These are phyloP conservation scores for Sphagnum magellanicum DNA, from an alignment of 228 moss, liverwort and hornwort species.

Conservation along the genomic window DNA sequence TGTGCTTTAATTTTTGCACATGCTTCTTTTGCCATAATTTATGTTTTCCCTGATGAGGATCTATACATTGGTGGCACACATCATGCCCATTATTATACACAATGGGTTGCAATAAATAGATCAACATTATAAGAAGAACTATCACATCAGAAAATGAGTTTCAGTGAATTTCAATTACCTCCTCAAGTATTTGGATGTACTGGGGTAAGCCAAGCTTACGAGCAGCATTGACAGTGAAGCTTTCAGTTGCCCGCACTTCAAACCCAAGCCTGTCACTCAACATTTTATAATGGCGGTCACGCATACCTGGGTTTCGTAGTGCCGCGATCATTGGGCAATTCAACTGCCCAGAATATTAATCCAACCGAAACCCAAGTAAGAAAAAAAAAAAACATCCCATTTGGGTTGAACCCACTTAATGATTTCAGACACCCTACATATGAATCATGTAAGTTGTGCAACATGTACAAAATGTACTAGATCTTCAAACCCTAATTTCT, in stretches of 20 bases:
- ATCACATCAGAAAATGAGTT: no score
- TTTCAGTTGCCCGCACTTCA: slow-evolving; percentile 38
- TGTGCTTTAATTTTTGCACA: no score
- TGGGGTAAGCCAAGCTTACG: slow-evolving; percentile 41
- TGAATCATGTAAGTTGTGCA: neutral
- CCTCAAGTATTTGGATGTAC: slow-evolving; percentile 49
- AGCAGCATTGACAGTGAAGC: slow-evolving; percentile 50
- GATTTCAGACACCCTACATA: neutral
- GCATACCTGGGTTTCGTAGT: slow-evolving; percentile 69
- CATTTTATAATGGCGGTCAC: slow-evolving; percentile 67
- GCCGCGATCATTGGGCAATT: slow-evolving; percentile 71
- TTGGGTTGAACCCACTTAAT: neutral
- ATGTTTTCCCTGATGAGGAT: no score
- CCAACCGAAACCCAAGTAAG: neutral
- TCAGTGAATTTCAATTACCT: slow-evolving; percentile 19
- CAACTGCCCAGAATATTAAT: slow-evolving; percentile 17
- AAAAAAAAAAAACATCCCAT: neutral
- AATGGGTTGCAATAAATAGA: no score
- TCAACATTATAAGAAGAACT: no score
- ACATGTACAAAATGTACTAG: no score
- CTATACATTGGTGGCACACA: no score
- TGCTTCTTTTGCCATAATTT: no score
- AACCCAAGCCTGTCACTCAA: slow-evolving; percentile 54
- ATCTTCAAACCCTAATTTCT: no score
- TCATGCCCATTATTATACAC: no score